Conservation (phyloP, 2,329 filamentous ascomycete genomes). For the Cladosporium sp. region DNA sequence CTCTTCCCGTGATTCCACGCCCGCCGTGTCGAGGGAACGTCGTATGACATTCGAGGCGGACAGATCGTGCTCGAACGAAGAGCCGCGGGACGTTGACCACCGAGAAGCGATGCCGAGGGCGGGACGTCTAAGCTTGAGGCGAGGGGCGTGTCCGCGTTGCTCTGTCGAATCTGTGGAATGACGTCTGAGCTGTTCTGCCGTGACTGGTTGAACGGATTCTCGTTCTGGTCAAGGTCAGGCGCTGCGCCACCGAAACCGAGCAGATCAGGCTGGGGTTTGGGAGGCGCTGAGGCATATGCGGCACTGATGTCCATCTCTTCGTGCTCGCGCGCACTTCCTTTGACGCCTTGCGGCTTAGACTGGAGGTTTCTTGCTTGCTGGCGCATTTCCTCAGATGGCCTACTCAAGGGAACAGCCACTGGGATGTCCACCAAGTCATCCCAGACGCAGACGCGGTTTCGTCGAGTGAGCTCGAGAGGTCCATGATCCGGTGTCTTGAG, state of each 20-base stretch:
- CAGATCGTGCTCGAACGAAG: not conserved
- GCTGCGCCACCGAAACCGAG: constrained; percentile 53
- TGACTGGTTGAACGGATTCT: constrained; percentile 47
- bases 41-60: constrained; percentile 9
- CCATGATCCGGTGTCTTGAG: constrained; percentile 90
- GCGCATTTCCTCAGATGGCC: constrained; percentile 78
- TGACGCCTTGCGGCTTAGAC: constrained; percentile 17
- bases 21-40: not conserved
- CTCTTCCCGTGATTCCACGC: constrained; percentile 3
- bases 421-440: constrained; percentile 96
- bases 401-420: constrained; percentile 83
- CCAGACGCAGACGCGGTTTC: constrained; percentile 93
- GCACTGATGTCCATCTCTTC: constrained; percentile 92
- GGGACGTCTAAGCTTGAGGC: constrained; percentile 18
- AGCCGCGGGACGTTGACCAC: not conserved
- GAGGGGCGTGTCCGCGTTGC: not conserved
- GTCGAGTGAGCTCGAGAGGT: constrained; percentile 83
- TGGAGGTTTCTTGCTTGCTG: constrained; percentile 45
- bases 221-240: constrained; percentile 23
- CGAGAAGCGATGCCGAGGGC: not conserved
- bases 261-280: constrained; percentile 55
- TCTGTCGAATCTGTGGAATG: constrained; percentile 21
- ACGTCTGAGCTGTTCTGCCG: constrained; percentile 43
- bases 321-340: constrained; percentile 45
- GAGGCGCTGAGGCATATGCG: constrained; percentile 55